Evolutionary conservation across 2,329 filamentous ascomycete genomes (phyloP).

Genomic region (Ophiostoma sp.): DNA sequence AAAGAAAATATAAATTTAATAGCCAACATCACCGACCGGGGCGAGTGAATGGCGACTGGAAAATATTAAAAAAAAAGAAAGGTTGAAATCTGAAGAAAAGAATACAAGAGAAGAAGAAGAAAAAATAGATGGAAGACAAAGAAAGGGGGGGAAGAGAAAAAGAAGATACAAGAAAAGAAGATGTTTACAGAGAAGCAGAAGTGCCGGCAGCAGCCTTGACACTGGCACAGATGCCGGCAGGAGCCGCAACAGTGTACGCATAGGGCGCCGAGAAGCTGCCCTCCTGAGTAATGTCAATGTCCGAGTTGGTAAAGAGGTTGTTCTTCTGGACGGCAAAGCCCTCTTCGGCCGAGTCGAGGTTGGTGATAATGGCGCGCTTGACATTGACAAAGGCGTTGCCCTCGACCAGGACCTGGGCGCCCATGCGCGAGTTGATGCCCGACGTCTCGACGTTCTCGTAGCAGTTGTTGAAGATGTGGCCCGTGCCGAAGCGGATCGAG

Average conservation of each 20-base stretch:
- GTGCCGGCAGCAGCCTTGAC: conserved; percentile 1
- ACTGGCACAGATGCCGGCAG: neutral
- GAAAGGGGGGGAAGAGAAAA: neutral
- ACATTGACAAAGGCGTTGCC: conserved; percentile 6
- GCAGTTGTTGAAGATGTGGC: conserved; percentile 12
- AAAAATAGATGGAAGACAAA: neutral
- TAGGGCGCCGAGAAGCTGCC: neutral
- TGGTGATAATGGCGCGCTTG: neutral
- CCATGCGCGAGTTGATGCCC: conserved; percentile 11
- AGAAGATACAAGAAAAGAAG: neutral
- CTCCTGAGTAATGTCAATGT: neutral
- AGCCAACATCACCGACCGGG: neutral
- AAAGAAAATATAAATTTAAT: neutral
- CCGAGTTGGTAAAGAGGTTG: neutral
- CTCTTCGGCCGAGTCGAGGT: neutral
- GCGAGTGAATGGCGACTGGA: neutral
- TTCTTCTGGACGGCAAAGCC: conserved; percentile 10
- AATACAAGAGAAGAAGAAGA: neutral
- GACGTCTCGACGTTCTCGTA: neutral
- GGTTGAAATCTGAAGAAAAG: no score
- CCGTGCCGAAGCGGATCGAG: neutral
- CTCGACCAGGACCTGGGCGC: conserved; percentile 1
- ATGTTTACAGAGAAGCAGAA: neutral
- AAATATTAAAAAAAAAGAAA: neutral
- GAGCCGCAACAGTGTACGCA: neutral